Conservation (phyloP, 371 early-diverging fungal species). For the Mortierella sp. region DNA sequence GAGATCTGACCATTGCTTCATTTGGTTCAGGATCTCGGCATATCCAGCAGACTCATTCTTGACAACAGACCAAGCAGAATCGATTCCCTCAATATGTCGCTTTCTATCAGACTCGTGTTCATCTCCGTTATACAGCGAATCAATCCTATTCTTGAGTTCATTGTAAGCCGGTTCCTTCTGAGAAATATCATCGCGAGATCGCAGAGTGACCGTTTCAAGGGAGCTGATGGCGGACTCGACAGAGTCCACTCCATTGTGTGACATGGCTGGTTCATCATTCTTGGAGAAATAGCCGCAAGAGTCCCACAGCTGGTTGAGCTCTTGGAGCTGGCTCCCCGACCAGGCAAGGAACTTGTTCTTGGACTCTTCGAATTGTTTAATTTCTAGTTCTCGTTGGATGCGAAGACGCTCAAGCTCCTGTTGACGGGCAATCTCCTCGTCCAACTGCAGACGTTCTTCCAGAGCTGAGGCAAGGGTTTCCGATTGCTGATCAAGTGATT, state of each 20-base stretch:
- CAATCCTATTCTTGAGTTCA: constrained; percentile 25
- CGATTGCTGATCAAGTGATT: constrained; percentile 21
- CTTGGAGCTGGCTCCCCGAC: constrained; percentile 24
- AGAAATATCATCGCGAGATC: constrained; percentile 8
- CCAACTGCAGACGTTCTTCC: constrained; percentile 33
- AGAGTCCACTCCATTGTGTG: neutral
- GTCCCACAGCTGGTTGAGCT: constrained; percentile 33
- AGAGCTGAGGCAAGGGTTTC: constrained; percentile 22
- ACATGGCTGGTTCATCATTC: constrained; percentile 7
- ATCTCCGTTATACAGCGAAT: constrained; percentile 11
- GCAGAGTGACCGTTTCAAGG: constrained; percentile 21
- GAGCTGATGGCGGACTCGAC: constrained; percentile 7
- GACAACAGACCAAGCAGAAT: constrained; percentile 28
- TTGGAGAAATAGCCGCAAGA: constrained; percentile 20
- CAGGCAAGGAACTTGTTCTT: constrained; percentile 35
- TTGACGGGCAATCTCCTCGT: constrained; percentile 27
- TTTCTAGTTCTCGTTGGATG: constrained; percentile 28
- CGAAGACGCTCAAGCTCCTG: constrained; percentile 40
- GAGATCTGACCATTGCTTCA: constrained; percentile 44
- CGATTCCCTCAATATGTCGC: constrained; percentile 18
- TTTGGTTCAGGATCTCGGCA: constrained; percentile 27
- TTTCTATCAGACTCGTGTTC: constrained; percentile 24
- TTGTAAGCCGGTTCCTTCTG: constrained; percentile 17
- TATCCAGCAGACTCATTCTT: constrained; percentile 21
- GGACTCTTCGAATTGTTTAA: constrained; percentile 34